Conservation (phyloP, 2,329 filamentous ascomycete genomes). For the Didymella pinodella region DNA sequence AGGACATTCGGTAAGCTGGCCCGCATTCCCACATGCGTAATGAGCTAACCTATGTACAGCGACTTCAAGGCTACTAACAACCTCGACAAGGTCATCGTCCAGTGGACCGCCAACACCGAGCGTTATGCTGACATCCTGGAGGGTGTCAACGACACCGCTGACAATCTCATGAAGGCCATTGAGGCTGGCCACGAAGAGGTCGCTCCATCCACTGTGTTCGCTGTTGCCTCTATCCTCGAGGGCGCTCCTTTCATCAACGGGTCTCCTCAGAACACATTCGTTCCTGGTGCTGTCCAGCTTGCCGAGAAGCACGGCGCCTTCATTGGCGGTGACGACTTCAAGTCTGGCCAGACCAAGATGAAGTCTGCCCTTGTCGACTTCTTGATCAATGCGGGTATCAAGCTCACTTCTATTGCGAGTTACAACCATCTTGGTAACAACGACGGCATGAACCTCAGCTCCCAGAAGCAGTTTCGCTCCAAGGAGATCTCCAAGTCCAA, state of each 20-base stretch:
- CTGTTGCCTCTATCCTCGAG: slow-evolving; percentile 92
- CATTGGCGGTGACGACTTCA: slow-evolving; percentile 98
- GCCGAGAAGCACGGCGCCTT: slow-evolving; percentile 87
- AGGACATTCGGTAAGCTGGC: slow-evolving; percentile 76
- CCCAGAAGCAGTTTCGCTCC: slow-evolving; percentile 97
- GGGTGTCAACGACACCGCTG: slow-evolving; percentile 95
- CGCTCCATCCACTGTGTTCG: slow-evolving; percentile 94
- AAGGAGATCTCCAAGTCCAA: slow-evolving; percentile 99
- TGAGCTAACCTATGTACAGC: slow-evolving; percentile 44
- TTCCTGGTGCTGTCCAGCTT: slow-evolving; percentile 88
- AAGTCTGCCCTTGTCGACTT: slow-evolving; percentile 99
- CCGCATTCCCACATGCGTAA: background rate
- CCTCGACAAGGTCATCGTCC: slow-evolving; percentile 94
- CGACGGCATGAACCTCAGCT: slow-evolving; percentile 97
- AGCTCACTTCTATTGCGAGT: slow-evolving; percentile 96
- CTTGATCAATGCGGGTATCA: slow-evolving; percentile 97
- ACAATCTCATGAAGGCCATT: slow-evolving; percentile 89
- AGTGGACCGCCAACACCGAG: slow-evolving; percentile 99
- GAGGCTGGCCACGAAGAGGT: slow-evolving; percentile 87
- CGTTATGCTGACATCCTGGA: slow-evolving; percentile 87
- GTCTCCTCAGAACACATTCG: slow-evolving; percentile 98
- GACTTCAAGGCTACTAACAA: slow-evolving; percentile 87
- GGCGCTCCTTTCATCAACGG: slow-evolving; percentile 96
- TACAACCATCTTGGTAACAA: slow-evolving; percentile 99
- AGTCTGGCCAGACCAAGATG: slow-evolving; percentile 99